A percentile compares a stretch with the other conserved stretches of the same genome.
phyloP scores from a whole-genome alignment of 2,329 filamentous ascomycete species.

The Cladophialophora immunda region DNA sequence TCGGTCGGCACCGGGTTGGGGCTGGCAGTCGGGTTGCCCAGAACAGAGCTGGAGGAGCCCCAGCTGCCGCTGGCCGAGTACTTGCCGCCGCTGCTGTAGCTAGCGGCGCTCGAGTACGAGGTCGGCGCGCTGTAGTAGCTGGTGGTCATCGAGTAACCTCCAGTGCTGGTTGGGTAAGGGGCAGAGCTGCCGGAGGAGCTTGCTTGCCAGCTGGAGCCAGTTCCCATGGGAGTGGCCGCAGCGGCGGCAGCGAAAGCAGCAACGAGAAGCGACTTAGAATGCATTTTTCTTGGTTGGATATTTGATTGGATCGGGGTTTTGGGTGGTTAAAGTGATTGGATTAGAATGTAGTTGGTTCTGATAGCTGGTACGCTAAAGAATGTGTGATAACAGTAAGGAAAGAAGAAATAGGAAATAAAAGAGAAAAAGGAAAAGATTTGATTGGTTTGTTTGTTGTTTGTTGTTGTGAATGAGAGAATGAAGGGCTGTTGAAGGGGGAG shows the following conservation, averaged over 20 bases:
- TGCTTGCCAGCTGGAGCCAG: slow-evolving; percentile 6
- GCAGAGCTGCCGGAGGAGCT: slow-evolving; percentile 4
- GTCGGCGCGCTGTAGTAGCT: slow-evolving; percentile 14
- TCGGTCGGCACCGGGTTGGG: slow-evolving; percentile 36
- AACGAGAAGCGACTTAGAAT: slow-evolving; percentile 34
- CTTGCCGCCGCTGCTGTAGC: slow-evolving; percentile 3
- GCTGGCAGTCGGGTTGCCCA: slow-evolving; percentile 32
- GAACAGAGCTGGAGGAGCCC: slow-evolving; percentile 2
- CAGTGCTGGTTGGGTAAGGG: slow-evolving; percentile 13
- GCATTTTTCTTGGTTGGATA: slow-evolving; percentile 31
- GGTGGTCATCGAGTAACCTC: slow-evolving; percentile 22
- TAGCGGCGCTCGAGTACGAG: slow-evolving; percentile 3
- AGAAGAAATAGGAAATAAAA: slow-evolving; percentile 28
- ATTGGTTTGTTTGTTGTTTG: slow-evolving; percentile 29
- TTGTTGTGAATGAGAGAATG: slow-evolving; percentile 29
- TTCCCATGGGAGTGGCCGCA: slow-evolving; percentile 34
- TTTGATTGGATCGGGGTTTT: slow-evolving; percentile 11
- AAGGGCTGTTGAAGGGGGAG: background rate
- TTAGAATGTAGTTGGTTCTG: slow-evolving; percentile 13
- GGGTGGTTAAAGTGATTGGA: slow-evolving; percentile 5
- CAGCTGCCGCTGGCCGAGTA: slow-evolving; percentile 9
- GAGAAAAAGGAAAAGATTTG: slow-evolving; percentile 25
- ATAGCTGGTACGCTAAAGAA: slow-evolving; percentile 31
- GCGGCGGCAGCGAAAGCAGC: slow-evolving; percentile 34
- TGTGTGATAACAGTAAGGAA: slow-evolving; percentile 37